A percentile compares a stretch with the other conserved stretches of the same genome.
These are phyloP conservation scores for Paxillus rubicundulus DNA, from an alignment of 768 basidiomycete genomes.

Conservation along the genomic window DNA sequence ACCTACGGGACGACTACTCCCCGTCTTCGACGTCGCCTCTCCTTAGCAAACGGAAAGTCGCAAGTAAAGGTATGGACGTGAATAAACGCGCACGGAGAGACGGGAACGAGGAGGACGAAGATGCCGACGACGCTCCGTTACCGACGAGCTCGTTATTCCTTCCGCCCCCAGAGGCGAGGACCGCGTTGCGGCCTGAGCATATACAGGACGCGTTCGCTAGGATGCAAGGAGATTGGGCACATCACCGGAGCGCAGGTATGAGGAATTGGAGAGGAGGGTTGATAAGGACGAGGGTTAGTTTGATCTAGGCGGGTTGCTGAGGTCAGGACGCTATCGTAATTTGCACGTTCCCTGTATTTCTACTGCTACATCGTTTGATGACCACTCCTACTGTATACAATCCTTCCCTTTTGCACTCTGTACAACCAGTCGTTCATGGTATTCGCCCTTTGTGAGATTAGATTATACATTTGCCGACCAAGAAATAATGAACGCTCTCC, in stretches of 20 bases:
- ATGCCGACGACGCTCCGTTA: slow-evolving; percentile 63
- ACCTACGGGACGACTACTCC: slow-evolving; percentile 61
- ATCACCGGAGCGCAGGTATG: slow-evolving; percentile 81
- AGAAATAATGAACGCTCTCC: neutral
- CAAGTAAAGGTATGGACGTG: slow-evolving; percentile 41
- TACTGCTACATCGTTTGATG: slow-evolving; percentile 2
- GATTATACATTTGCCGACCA: neutral
- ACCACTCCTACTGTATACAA: neutral
- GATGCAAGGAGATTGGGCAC: slow-evolving; percentile 86
- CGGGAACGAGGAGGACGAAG: slow-evolving; percentile 48
- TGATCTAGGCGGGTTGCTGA: slow-evolving; percentile 48
- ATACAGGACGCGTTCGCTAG: slow-evolving; percentile 89
- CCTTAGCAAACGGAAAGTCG: slow-evolving; percentile 68
- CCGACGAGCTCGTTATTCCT: slow-evolving; percentile 76
- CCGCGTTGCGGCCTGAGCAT: slow-evolving; percentile 76
- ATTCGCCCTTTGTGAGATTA: neutral
- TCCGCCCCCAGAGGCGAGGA: slow-evolving; percentile 77
- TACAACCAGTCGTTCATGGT: neutral
- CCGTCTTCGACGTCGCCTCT: slow-evolving; percentile 46
- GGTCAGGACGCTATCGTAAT: neutral
- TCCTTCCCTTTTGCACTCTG: neutral
- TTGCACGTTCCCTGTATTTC: neutral
- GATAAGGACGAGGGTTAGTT: slow-evolving; percentile 71
- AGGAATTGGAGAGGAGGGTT: slow-evolving; percentile 87
- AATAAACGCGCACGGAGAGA: slow-evolving; percentile 52